Evolutionary conservation across 2,329 filamentous ascomycete species (phyloP).

Genomic region (Colletotrichum abscissum): DNA sequence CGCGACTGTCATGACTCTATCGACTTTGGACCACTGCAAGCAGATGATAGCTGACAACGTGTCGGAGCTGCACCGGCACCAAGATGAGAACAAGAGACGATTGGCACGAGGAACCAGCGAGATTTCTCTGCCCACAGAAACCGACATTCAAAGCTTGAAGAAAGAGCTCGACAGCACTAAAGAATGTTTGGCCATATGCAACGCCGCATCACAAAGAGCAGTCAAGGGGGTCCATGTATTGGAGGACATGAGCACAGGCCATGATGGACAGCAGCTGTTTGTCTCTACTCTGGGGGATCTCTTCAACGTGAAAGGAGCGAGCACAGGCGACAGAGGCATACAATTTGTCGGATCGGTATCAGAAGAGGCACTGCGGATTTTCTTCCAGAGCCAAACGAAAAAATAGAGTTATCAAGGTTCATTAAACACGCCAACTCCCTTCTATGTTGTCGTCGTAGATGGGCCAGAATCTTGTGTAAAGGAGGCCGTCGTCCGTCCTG

Average conservation of each 20-base stretch:
- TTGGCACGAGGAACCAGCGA: neutral
- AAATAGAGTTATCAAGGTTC: neutral
- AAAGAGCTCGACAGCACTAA: constrained; percentile 2
- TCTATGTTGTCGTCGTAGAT: neutral
- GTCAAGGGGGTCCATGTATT: neutral
- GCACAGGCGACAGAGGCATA: neutral
- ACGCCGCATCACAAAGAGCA: neutral
- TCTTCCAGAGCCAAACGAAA: neutral
- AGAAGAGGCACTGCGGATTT: neutral
- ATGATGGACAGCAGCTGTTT: constrained; percentile 6
- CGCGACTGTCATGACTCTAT: neutral
- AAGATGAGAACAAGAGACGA: neutral
- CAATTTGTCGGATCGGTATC: neutral
- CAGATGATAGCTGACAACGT: neutral
- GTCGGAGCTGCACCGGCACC: neutral
- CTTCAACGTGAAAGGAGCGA: constrained; percentile 3
- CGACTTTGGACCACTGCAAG: neutral
- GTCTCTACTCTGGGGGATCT: constrained; percentile 7
- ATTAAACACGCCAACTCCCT: neutral
- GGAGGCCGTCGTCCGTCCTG: neutral
- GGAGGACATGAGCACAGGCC: constrained; percentile 3
- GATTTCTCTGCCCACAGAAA: neutral
- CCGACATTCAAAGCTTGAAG: neutral
- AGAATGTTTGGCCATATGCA: constrained; percentile 1
- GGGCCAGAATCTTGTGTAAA: neutral